Base-by-base conservation (phyloP, 2,329 filamentous ascomycete species). In the Bipolaris victoriae region DNA sequence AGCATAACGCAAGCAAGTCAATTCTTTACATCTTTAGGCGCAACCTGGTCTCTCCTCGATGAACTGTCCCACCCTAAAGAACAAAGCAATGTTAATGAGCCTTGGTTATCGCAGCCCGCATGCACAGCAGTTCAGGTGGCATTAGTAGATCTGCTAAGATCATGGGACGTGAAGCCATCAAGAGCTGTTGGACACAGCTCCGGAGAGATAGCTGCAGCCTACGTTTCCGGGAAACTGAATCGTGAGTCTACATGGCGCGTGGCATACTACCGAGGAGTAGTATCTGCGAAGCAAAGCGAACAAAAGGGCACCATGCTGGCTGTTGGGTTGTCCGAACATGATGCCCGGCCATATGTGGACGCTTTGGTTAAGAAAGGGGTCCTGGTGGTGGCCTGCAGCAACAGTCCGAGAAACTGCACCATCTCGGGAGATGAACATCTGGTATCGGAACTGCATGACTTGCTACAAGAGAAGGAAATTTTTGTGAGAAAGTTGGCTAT, bases 161-260 rank as follows among this genome's bases (percentile, higher is more conserved):
- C 54, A 0, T 63, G 66, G 15, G 73, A 72, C 0, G 43, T 77
- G 4, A 35, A 20, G 0, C 71, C 77, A 0, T 22, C 63, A 7
- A 73, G 74, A 0, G 69, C 79, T 1, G 72, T 80, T 7, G 78
- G 79, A 1, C 78, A 81, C 52, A 78, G 75, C 0, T 72, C 77
- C 5, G 78, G 78, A 5, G 78, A 80, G 50, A 77, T 79, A 10
- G 77, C 72, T 0, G 77, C 77, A 1, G 67, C 75, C 2, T 78
- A 79, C 33, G 70, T 67, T 4, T 67, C 68, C 7, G 76, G 74
- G 3, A 61, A 50, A 31, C 5, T 63, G 1, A 67, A 60, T 3
- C 46, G 36, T 7, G 9, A 20, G 5, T 59, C 63, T n/a, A 69
- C 70, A 1, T 61, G 66, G 16, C 36, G 50, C 0, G 55, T 68